Percentiles rank a stretch among this genome's conserved stretches.
Conservation (phyloP, 129 eudicot species). For the Saposhnikovia divaricata region DNA sequence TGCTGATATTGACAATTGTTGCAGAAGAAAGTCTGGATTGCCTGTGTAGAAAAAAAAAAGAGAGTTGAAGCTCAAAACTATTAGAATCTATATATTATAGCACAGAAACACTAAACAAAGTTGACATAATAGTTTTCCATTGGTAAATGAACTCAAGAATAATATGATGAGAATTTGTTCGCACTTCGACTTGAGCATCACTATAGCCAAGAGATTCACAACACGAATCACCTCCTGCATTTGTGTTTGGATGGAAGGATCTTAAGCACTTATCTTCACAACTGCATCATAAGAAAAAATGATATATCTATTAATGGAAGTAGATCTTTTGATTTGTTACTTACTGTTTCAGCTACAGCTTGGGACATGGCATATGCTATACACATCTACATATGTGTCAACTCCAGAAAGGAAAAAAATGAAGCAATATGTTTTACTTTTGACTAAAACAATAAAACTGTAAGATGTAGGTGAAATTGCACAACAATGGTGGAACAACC, state of each 20-base stretch:
- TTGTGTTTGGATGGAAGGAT: too few relatives aligned
- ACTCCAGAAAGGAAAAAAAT: not conserved
- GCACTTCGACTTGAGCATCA: constrained; percentile 46
- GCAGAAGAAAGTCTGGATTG: constrained; percentile 48
- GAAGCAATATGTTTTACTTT: not conserved
- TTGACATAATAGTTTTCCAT: not conserved
- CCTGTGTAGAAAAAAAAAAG: constrained; percentile 32
- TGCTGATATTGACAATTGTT: constrained; percentile 51
- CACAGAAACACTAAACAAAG: not conserved
- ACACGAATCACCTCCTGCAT: too few relatives aligned
- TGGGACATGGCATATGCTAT: not conserved
- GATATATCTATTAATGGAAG: not conserved
- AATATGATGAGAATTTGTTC: constrained; percentile 13
- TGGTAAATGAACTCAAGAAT: not conserved
- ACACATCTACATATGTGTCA: not conserved
- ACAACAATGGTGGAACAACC: not conserved
- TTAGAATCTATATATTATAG: not conserved
- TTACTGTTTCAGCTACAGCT: constrained; percentile 4
- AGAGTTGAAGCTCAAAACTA: not conserved
- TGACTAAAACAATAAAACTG: not conserved
- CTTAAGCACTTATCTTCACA: constrained; percentile 29
- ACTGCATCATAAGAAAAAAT: constrained; percentile 31
- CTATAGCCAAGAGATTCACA: too few relatives aligned
- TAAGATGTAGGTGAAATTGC: not conserved
- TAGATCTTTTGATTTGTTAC: not conserved